phyloP scores from a whole-genome alignment of 352 stramenopile genomes.

The Globisporangium barbulae region DNA sequence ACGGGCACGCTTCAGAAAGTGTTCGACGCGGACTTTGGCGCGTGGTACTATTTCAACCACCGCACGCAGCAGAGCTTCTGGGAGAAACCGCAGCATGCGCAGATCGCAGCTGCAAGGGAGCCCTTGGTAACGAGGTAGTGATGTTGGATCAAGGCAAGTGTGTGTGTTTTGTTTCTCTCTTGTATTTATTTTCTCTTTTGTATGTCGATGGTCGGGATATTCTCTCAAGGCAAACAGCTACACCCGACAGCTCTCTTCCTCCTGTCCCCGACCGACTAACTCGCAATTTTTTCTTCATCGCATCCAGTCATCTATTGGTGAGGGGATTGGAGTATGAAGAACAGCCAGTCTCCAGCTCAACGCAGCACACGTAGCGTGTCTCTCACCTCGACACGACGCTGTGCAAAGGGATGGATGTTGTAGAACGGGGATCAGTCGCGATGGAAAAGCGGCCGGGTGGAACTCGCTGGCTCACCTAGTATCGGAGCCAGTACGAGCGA shows the following conservation, averaged over 20 bases:
- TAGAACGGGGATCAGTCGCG: not conserved
- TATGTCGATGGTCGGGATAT: constrained; percentile 11
- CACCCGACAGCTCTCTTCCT: not conserved
- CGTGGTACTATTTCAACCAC: constrained; percentile 59
- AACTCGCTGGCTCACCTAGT: constrained; percentile 44
- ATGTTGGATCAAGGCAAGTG: not conserved
- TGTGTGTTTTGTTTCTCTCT: constrained; percentile 18
- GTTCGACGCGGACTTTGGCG: constrained; percentile 34
- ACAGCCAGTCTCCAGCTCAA: not conserved
- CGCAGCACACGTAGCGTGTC: not conserved
- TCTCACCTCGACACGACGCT: not conserved
- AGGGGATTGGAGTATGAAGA: constrained; percentile 9
- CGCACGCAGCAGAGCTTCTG: constrained; percentile 52
- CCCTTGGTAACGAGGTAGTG: not conserved
- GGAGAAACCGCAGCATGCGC: constrained; percentile 35
- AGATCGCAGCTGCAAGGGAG: constrained; percentile 13
- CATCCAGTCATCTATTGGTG: constrained; percentile 14
- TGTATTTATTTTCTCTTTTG: constrained; percentile 27
- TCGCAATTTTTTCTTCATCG: not conserved
- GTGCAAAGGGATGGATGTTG: not conserved
- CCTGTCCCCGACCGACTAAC: not conserved
- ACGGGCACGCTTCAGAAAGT: constrained; percentile 37
- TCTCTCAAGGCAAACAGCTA: constrained; percentile 5
- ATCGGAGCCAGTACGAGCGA: constrained; percentile 97
- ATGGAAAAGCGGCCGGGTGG: not conserved